phyloP scores from a whole-genome alignment of 768 basidiomycete species.

The Crassisporium funariophilum region DNA sequence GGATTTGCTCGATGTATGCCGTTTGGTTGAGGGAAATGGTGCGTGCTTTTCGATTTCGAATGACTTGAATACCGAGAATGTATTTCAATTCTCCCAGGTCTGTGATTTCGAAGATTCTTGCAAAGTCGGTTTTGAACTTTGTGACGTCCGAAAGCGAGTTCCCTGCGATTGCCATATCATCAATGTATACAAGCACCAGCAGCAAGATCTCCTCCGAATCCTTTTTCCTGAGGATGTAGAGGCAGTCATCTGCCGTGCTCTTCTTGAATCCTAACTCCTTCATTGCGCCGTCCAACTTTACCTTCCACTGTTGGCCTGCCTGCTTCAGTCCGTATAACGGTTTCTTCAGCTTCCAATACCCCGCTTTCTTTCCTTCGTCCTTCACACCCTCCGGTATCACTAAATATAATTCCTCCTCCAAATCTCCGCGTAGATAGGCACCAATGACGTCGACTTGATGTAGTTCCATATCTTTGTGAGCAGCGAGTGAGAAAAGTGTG shows the following conservation, averaged over 20 bases:
- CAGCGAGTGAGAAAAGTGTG: constrained; percentile 19
- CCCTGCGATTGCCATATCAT: constrained; percentile 12
- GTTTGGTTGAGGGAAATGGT: constrained; percentile 27
- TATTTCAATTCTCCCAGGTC: constrained; percentile 29
- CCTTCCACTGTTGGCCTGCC: constrained; percentile 32
- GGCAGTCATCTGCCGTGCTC: constrained; percentile 11
- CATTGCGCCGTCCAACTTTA: constrained; percentile 4
- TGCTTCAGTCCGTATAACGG: constrained; percentile 41
- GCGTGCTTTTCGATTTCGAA: constrained; percentile 12
- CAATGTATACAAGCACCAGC: constrained; percentile 14
- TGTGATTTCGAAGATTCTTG: constrained; percentile 17
- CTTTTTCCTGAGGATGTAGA: constrained; percentile 8
- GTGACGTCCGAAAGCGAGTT: not conserved
- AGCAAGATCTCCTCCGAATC: constrained; percentile 2
- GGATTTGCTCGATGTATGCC: constrained; percentile 23
- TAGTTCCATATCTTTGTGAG: constrained; percentile 7
- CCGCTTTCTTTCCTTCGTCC: constrained; percentile 11
- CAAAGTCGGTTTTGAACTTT: constrained; percentile 10
- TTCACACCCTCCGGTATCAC: constrained; percentile 20
- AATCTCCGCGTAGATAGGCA: constrained; percentile 25
- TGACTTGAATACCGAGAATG: constrained; percentile 29
- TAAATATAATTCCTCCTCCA: constrained; percentile 32
- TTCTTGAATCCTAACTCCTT: constrained; percentile 6
- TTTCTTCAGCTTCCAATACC: constrained; percentile 18
- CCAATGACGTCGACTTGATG: constrained; percentile 23